These are phyloP conservation scores for Corrigiola litoralis DNA, from an alignment of 179 eudicot species.

Conservation along the genomic window DNA sequence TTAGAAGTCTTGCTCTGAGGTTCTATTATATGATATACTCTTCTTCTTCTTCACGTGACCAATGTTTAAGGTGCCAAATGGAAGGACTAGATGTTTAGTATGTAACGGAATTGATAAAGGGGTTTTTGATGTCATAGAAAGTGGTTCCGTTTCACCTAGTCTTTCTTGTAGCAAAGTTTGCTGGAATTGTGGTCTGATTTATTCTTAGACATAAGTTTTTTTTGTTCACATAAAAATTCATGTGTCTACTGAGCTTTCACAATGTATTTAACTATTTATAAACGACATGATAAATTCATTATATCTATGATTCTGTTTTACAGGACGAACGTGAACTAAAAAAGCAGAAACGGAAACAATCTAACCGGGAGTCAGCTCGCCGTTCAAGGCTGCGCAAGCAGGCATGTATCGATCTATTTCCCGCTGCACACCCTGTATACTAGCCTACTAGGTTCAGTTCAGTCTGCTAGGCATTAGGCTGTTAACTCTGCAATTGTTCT, in stretches of 20 bases:
- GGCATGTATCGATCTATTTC: slow-evolving; percentile 31
- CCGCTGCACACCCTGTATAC: neutral
- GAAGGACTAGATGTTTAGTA: neutral
- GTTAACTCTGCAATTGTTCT: slow-evolving; percentile 4
- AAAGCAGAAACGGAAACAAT: slow-evolving; percentile 89
- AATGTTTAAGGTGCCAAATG: neutral
- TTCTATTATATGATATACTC: no score
- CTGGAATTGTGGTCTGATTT: no score
- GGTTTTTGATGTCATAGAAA: neutral
- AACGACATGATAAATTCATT: neutral
- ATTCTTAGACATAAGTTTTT: no score
- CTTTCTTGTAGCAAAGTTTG: no score
- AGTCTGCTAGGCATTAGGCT: neutral
- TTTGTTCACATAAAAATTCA: no score
- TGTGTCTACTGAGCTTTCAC: no score
- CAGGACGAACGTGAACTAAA: slow-evolving; percentile 95
- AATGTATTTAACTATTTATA: no score
- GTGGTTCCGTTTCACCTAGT: neutral
- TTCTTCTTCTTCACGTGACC: no score
- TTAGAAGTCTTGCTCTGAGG: no score
- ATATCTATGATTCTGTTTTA: neutral
- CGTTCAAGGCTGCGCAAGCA: slow-evolving; percentile 94
- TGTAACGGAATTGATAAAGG: neutral
- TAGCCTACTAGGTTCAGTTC: neutral
- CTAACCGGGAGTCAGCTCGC: slow-evolving; percentile 96